Evolutionary conservation across 345 rosid species (phyloP).

Genomic region (Theobroma cacao): DNA sequence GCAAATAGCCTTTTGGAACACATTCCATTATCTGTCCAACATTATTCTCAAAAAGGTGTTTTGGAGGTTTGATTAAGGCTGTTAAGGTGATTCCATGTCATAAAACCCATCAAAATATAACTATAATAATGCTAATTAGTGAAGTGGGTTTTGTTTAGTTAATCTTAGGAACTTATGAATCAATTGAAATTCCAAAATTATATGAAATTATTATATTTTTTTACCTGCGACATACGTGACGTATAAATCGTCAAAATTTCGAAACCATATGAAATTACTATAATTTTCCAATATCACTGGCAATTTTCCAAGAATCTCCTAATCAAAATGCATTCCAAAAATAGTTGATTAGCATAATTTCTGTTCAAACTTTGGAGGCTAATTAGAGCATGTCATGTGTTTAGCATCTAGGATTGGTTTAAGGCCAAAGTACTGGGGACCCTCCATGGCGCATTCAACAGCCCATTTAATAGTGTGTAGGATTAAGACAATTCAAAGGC

Average conservation of each 20-base stretch:
- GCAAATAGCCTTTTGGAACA: background rate
- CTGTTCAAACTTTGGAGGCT: background rate
- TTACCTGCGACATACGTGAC: no score
- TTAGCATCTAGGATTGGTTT: background rate
- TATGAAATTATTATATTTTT: no score
- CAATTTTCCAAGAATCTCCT: background rate
- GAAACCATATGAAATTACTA: no score
- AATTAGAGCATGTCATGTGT: background rate
- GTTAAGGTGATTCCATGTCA: background rate
- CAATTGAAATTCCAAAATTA: no score
- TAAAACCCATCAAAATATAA: no score
- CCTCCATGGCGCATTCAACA: background rate
- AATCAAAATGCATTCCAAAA: background rate
- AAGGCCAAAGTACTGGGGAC: constrained; percentile 1
- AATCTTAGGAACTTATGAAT: no score
- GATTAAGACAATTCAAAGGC: constrained; percentile 13
- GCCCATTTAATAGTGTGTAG: background rate
- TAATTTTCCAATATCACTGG: background rate
- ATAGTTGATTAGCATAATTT: background rate
- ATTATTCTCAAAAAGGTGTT: background rate
- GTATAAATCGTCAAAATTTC: no score
- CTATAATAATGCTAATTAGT: no score
- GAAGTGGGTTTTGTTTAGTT: no score
- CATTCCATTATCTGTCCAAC: background rate
- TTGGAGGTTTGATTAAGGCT: background rate